Percentiles rank a stretch among this genome's conserved stretches.
These are phyloP conservation scores for Boletus rufocinnamomeus DNA, from an alignment of 768 basidiomycete species.

Conservation along the genomic window DNA sequence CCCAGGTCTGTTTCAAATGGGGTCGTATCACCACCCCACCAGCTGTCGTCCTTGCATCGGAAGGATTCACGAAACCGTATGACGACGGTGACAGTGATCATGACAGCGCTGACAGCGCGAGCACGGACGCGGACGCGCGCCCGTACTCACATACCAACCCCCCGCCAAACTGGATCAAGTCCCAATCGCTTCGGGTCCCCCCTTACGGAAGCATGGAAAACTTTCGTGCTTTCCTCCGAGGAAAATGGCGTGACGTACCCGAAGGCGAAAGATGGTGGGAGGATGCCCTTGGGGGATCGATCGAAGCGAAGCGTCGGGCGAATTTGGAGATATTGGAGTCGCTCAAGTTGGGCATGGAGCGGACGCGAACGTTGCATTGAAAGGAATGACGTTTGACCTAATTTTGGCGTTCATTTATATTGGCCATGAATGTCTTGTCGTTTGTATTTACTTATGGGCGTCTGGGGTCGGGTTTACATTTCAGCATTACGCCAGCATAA, in stretches of 20 bases:
- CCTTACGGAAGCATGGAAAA: conserved; percentile 23
- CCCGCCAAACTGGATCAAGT: conserved; percentile 30
- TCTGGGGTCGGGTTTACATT: too few species aligned
- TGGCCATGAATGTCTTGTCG: too few species aligned
- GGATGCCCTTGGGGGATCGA: conserved; percentile 49
- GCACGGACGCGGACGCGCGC: conserved; percentile 14
- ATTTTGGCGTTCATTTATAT: neutral
- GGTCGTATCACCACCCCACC: conserved; percentile 77
- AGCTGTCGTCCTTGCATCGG: conserved; percentile 55
- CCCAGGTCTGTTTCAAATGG: conserved; percentile 67
- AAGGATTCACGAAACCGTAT: conserved; percentile 50
- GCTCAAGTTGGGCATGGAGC: conserved; percentile 28
- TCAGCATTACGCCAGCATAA: too few species aligned
- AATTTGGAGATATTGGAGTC: conserved; percentile 28
- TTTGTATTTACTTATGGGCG: neutral
- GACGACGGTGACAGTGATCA: neutral
- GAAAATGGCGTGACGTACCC: conserved; percentile 64
- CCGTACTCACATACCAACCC: conserved; percentile 37
- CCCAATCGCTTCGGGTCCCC: conserved; percentile 24
- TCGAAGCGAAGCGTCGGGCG: conserved; percentile 40
- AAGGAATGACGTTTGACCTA: neutral
- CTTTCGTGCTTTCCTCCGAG: conserved; percentile 47
- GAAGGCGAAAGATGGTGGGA: conserved; percentile 72
- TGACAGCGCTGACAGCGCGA: neutral
- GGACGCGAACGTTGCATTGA: conserved; percentile 11